Evolutionary conservation across 2,329 filamentous ascomycete species (phyloP).

Genomic region (Pseudogymnoascus sp.): DNA sequence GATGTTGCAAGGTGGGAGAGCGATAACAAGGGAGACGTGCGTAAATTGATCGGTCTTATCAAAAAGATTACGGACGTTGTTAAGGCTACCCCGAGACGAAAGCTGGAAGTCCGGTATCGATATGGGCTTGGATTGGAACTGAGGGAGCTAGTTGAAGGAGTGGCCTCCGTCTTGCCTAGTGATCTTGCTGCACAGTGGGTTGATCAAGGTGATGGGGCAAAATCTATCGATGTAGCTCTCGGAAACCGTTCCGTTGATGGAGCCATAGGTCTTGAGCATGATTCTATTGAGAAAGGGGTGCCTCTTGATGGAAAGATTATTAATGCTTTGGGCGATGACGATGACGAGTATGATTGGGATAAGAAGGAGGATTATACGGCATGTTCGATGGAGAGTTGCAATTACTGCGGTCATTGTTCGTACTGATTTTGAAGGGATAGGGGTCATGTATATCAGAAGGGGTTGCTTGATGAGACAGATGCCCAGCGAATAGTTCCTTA

Average conservation of each 20-base stretch:
- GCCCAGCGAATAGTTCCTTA: not conserved
- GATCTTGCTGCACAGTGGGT: slow-evolving; percentile 12
- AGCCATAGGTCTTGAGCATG: slow-evolving; percentile 11
- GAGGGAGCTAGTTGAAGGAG: slow-evolving; percentile 24
- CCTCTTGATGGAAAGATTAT: no score
- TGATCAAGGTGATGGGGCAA: slow-evolving; percentile 11
- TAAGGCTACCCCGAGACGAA: slow-evolving; percentile 15
- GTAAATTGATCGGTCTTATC: slow-evolving; percentile 18
- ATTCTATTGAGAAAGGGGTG: not conserved
- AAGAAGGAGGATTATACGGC: slow-evolving; percentile 29
- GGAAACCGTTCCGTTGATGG: slow-evolving; percentile 17
- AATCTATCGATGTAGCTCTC: slow-evolving; percentile 9
- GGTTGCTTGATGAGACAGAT: not conserved
- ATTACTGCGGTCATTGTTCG: slow-evolving; percentile 30
- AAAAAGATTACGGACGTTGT: slow-evolving; percentile 20
- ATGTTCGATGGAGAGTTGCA: slow-evolving; percentile 28
- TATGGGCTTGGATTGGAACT: slow-evolving; percentile 29
- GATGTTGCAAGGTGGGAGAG: slow-evolving; percentile 35
- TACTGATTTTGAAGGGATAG: slow-evolving; percentile 14
- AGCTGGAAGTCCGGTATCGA: slow-evolving; percentile 23
- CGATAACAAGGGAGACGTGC: slow-evolving; percentile 23
- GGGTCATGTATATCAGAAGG: not conserved
- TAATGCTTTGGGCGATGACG: slow-evolving; percentile 9
- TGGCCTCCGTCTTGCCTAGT: slow-evolving; percentile 16
- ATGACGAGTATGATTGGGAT: slow-evolving; percentile 12